Percentiles rank a stretch among this genome's conserved stretches.
Evolutionary conservation across 2,329 filamentous ascomycete species (phyloP).

Genomic region (Alternaria sp.): DNA sequence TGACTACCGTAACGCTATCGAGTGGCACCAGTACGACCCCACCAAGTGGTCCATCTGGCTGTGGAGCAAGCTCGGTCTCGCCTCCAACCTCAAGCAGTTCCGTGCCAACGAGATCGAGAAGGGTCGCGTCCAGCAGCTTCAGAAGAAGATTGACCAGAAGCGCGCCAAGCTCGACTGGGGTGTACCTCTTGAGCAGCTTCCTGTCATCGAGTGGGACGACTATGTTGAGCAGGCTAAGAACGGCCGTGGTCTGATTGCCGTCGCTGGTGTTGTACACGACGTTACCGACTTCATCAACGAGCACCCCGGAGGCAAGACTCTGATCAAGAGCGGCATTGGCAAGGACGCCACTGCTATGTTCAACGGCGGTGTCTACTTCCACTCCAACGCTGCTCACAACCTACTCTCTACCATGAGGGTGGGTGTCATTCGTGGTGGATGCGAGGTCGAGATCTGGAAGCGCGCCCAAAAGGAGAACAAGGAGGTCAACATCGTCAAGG

Average conservation of each 20-base stretch:
- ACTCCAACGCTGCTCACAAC: slow-evolving; percentile 55
- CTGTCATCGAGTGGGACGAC: slow-evolving; percentile 56
- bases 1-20: slow-evolving; percentile 55
- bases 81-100: slow-evolving; percentile 56
- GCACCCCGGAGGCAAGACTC: slow-evolving; percentile 54
- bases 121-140: slow-evolving; percentile 54
- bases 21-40: slow-evolving; percentile 55
- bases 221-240: slow-evolving; percentile 54
- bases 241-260: slow-evolving; percentile 52
- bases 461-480: slow-evolving; percentile 62
- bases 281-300: slow-evolving; percentile 54
- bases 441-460: slow-evolving; percentile 57
- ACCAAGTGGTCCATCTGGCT: slow-evolving; percentile 57
- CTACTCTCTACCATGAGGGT: slow-evolving; percentile 55
- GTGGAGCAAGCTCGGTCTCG: slow-evolving; percentile 54
- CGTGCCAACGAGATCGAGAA: slow-evolving; percentile 56
- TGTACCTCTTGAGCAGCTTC: slow-evolving; percentile 54
- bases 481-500: slow-evolving; percentile 80
- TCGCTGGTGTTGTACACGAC: slow-evolving; percentile 55
- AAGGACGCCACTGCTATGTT: slow-evolving; percentile 57
- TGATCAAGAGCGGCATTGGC: slow-evolving; percentile 53
- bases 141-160: slow-evolving; percentile 58
- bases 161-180: slow-evolving; percentile 55
- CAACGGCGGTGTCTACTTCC: slow-evolving; percentile 55
- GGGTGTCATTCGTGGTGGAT: slow-evolving; percentile 54